These are phyloP conservation scores for Scenedesmus sp. DNA, from an alignment of 163 green algal genomes.

Conservation along the genomic window DNA sequence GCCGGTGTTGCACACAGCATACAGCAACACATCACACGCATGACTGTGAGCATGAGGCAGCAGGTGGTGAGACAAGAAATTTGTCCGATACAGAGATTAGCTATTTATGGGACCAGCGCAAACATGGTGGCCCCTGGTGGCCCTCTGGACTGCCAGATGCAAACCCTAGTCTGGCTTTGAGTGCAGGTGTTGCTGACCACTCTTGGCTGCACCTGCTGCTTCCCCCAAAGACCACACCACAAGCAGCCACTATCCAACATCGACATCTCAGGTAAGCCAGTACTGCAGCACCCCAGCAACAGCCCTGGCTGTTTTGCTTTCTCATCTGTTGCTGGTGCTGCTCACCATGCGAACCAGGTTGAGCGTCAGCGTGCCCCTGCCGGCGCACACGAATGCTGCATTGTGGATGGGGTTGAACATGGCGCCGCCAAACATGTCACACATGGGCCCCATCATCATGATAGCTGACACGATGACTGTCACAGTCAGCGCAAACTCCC, in stretches of 20 bases:
- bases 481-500: constrained; percentile 44
- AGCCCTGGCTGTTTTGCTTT: background rate
- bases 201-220: no score
- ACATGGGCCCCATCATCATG: constrained; percentile 43
- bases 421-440: constrained; percentile 45
- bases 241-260: no score
- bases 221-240: no score
- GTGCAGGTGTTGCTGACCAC: no score
- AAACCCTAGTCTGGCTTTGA: no score
- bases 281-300: background rate
- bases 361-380: constrained; percentile 22
- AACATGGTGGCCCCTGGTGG: no score
- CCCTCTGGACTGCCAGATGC: no score
- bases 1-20: background rate
- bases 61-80: no score
- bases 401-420: constrained; percentile 59
- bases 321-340: background rate
- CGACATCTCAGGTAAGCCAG: no score
- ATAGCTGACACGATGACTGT: constrained; percentile 15
- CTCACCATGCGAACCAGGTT: constrained; percentile 47
- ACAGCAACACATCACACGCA: background rate
- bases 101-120: no score
- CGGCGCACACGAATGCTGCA: constrained; percentile 44
- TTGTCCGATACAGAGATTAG: no score
- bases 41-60: background rate